These are phyloP conservation scores for Euphorbia tirucalli DNA, from an alignment of 345 rosid genomes.

Conservation along the genomic window DNA sequence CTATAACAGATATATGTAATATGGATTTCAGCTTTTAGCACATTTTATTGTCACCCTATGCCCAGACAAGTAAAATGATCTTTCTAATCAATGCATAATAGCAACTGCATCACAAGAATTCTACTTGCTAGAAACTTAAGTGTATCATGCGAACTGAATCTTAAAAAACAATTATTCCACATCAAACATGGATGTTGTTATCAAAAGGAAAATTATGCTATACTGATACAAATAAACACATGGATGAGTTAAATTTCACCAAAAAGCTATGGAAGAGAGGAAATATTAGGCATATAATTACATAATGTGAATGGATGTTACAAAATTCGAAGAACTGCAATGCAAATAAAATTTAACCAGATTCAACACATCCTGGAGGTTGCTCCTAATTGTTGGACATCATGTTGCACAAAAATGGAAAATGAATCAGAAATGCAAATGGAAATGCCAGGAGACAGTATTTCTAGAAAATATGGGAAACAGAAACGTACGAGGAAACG, in stretches of 20 bases:
- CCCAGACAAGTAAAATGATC: background rate
- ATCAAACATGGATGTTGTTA: background rate
- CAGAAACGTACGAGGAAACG: no score
- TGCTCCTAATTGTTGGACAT: background rate
- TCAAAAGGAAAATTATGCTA: background rate
- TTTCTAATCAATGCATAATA: background rate
- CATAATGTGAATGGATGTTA: background rate
- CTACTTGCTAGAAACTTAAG: background rate
- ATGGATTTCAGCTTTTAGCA: conserved; percentile 6
- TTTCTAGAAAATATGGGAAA: no score
- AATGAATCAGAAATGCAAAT: no score
- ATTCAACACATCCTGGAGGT: conserved; percentile 3
- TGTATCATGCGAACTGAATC: background rate
- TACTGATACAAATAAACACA: background rate
- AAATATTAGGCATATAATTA: background rate
- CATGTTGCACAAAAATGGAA: no score
- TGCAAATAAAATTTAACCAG: background rate
- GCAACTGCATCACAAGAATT: background rate
- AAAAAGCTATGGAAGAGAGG: background rate
- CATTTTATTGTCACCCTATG: background rate
- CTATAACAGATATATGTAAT: background rate
- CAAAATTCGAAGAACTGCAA: background rate
- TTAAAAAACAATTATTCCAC: background rate
- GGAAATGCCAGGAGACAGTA: no score
- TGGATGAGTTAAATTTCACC: background rate